phyloP scores from a whole-genome alignment of 2,329 filamentous ascomycete species.

The Fusarium hainanense region DNA sequence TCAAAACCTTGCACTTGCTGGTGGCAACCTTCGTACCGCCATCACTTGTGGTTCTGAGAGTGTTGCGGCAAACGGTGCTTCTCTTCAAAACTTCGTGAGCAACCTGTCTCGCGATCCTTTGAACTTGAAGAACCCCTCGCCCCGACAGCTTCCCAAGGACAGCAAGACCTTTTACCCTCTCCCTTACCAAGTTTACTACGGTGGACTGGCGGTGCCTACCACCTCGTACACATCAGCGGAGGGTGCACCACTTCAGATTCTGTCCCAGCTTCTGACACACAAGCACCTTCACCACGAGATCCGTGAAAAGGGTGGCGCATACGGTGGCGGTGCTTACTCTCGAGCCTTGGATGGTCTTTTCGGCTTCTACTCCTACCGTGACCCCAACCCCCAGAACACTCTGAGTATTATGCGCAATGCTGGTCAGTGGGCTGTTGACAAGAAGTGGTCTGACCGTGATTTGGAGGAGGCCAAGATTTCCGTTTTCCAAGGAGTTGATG shows the following conservation, averaged over 20 bases:
- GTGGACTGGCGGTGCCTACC: constrained; percentile 82
- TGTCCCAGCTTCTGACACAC: constrained; percentile 92
- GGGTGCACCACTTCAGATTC: constrained; percentile 84
- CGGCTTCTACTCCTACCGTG: constrained; percentile 95
- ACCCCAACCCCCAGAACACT: constrained; percentile 92
- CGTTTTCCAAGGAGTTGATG: constrained; percentile 92
- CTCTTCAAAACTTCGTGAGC: constrained; percentile 76
- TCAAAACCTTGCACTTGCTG: constrained; percentile 79
- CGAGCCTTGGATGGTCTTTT: constrained; percentile 85
- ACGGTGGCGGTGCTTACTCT: constrained; percentile 90
- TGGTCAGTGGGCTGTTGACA: constrained; percentile 84
- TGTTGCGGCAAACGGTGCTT: constrained; percentile 73
- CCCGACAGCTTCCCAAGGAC: constrained; percentile 58
- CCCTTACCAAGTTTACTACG: constrained; percentile 97
- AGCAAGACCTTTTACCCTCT: constrained; percentile 90
- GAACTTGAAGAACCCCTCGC: constrained; percentile 53
- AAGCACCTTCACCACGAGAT: constrained; percentile 98
- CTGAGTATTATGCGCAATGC: constrained; percentile 85
- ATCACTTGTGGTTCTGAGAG: constrained; percentile 87
- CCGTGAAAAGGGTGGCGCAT: constrained; percentile 95
- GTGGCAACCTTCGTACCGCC: constrained; percentile 77
- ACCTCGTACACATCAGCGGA: constrained; percentile 82
- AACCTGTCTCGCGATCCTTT: constrained; percentile 46
- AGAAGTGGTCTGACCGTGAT: constrained; percentile 83
- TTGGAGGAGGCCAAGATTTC: constrained; percentile 96